phyloP scores from a whole-genome alignment of 139 green algal genomes.

The Coccomyxa sp. region DNA sequence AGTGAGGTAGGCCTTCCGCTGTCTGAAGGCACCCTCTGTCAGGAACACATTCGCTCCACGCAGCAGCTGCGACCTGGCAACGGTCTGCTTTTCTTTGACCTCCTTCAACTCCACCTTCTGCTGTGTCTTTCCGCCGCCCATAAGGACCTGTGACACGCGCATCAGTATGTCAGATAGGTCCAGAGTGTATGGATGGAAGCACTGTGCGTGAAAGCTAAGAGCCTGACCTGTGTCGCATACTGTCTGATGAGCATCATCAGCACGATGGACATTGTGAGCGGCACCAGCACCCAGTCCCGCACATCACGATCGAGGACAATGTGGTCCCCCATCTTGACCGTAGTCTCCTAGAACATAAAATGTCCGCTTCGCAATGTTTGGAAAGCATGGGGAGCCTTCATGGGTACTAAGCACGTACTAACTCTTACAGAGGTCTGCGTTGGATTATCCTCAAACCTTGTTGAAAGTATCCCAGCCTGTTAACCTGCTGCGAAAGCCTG shows the following conservation, averaged over 20 bases:
- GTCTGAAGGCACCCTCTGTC: constrained; percentile 45
- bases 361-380: too few relatives aligned
- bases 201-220: background rate
- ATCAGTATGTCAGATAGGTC: background rate
- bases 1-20: constrained; percentile 66
- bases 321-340: background rate
- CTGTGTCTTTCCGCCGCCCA: background rate
- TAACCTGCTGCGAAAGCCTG: too few relatives aligned
- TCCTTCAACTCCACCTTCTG: constrained; percentile 40
- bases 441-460: too few relatives aligned
- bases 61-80: constrained; percentile 53
- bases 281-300: constrained; percentile 88
- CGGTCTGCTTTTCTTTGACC: constrained; percentile 52
- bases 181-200: too few relatives aligned
- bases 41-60: constrained; percentile 36
- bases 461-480: too few relatives aligned
- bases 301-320: constrained; percentile 75
- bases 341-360: too few relatives aligned
- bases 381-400: too few relatives aligned
- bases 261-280: constrained; percentile 78
- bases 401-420: too few relatives aligned
- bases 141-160: background rate
- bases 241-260: constrained; percentile 89
- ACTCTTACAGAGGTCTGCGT: too few relatives aligned
- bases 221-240: constrained; percentile 56